Evolutionary conservation across 2,329 filamentous ascomycete species (phyloP), one percentile per base, ranked within the genome.

Genomic region (Diaporthe ilicicola): DNA sequence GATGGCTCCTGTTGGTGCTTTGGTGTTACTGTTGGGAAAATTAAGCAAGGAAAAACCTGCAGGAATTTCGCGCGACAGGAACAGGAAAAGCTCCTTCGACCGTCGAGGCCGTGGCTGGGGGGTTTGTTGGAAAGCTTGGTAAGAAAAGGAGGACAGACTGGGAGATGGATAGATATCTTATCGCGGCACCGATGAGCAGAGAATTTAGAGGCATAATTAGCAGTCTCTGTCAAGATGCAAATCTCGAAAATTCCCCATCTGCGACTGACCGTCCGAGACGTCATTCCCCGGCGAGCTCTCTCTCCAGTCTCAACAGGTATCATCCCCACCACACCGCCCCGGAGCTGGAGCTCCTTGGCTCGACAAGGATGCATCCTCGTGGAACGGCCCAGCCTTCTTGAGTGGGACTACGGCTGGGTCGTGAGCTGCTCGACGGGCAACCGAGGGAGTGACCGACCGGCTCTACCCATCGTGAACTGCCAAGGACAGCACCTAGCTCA

Each of bases 71-170:
- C 27, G 34, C 53, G 53, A 59, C 44, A 70, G 69, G 69, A 70
- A 70, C 69, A 67, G 69, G 69, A 59, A 70, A 70, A 24, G 44
- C 42, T 70, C 69, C 69, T 70, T 50, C 69, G 29, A 53, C 69
- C 42, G 32, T 34, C 32, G 32, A 9, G 32, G 32, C 32, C 32
- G 32, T 34, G 27, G 19, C 42, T 32, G 42, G 4, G 4, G n/a
- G 53, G 53, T 32, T n/a, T 24, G 24, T 34, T 34, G 32, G 32
- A 34, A 34, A n/a, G n/a, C 32, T 9, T 34, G 4, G 32, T 34
- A 9, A 34, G 32, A 5, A 34, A 34, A 34, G 32, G 9, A 9
- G 10, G 7, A 10, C 37, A n/a, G n/a, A n/a, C 37, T 39, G 37
- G n/a, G 32, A 34, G 32, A 34, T 9, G 27, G 39, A 15, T 24